Percentiles rank a stretch among this genome's conserved stretches.
phyloP scores from a whole-genome alignment of 1,284 basidiomycete genomes.

The Trichosporon ovoides region DNA sequence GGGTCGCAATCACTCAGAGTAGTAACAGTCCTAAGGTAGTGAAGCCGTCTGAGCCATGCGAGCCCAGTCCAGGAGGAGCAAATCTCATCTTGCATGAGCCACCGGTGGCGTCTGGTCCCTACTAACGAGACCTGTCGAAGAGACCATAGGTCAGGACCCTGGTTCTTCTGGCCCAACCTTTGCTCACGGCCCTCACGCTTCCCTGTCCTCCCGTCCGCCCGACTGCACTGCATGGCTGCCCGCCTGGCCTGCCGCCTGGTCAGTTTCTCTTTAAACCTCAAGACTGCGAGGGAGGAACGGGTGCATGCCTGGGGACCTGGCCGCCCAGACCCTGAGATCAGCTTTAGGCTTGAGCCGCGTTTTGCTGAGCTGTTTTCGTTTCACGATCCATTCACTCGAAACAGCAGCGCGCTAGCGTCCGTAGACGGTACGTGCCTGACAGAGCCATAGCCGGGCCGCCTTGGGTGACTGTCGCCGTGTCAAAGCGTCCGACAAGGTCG shows the following conservation, averaged over 20 bases:
- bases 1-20: constrained; percentile 1
- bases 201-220: constrained; percentile 1
- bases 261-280: neutral
- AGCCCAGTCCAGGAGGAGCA: constrained; percentile 1
- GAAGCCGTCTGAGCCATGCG: neutral
- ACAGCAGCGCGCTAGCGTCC: too few relatives aligned
- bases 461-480: neutral
- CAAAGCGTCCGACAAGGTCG: neutral
- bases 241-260: neutral
- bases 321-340: neutral
- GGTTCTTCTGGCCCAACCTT: neutral
- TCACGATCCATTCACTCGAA: neutral
- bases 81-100: constrained; percentile 2
- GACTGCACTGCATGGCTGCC: neutral
- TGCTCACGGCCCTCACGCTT: neutral
- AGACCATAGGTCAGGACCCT: neutral
- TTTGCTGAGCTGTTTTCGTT: neutral
- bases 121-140: neutral
- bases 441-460: too few relatives aligned
- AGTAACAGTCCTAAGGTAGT: neutral
- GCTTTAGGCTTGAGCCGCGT: neutral
- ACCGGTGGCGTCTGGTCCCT: constrained; percentile 3
- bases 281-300: neutral
- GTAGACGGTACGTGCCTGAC: too few relatives aligned
- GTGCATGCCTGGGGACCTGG: neutral